Percentiles rank a stretch among this genome's conserved stretches.
These are phyloP conservation scores for Coemansia sp. DNA, from an alignment of 192 early-diverging fungal genomes.

Conservation along the genomic window DNA sequence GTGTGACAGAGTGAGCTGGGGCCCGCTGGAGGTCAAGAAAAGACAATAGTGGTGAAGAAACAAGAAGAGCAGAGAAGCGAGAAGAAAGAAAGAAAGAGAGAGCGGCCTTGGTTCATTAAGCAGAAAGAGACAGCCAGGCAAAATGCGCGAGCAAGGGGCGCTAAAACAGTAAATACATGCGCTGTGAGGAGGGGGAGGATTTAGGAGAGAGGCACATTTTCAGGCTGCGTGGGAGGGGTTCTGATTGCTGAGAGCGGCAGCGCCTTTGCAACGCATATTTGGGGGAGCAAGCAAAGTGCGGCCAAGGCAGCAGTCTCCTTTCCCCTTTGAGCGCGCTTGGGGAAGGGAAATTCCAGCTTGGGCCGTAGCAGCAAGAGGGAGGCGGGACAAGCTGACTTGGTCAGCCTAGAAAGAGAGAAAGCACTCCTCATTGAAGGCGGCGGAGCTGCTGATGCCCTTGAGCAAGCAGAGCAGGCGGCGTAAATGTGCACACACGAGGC, in stretches of 20 bases:
- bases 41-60: not conserved
- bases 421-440: not conserved
- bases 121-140: not conserved
- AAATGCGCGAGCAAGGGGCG: not conserved
- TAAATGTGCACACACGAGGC: not conserved
- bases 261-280: conserved; percentile 14
- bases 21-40: not conserved
- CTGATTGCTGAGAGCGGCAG: conserved; percentile 3
- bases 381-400: not conserved
- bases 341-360: not conserved
- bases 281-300: not conserved
- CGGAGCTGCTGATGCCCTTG: not conserved
- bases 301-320: not conserved
- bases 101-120: not conserved
- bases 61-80: not conserved
- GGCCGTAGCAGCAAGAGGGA: not conserved
- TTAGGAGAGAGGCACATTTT: conserved; percentile 3
- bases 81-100: not conserved
- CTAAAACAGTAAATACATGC: conserved; percentile 8
- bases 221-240: conserved; percentile 7
- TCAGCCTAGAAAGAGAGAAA: not conserved
- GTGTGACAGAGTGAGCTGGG: not conserved
- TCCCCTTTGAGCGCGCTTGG: not conserved
- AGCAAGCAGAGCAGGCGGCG: not conserved
- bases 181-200: not conserved